Evolutionary conservation across 2,329 filamentous ascomycete species (phyloP), one percentile per base, ranked within the genome.

Genomic region (Knufia fluminis): DNA sequence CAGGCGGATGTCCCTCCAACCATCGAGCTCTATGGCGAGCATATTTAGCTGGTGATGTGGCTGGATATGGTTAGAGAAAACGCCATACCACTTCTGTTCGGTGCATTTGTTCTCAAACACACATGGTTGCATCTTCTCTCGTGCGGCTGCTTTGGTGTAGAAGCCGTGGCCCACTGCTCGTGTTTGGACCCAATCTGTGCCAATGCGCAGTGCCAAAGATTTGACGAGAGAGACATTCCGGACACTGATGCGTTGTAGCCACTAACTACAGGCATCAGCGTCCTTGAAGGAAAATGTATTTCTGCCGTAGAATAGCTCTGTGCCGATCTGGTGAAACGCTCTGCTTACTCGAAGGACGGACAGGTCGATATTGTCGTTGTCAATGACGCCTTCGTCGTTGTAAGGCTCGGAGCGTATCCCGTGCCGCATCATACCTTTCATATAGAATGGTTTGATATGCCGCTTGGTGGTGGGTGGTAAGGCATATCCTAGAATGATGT

Each of bases 71-170:
- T 36, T 22, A 4, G 44, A 33, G 40, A 57, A 52, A 28, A 50
- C 48, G 8, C 47, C 28, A 19, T 41, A 41, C 53, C 54, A 57
- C 36, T 43, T 49, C 38, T 56, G 41, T 40, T 57, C 55, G 6
- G 22, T 23, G 23, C 46, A 49, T 17, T 52, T 40, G 41, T 56
- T 52, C 14, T 46, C 44, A 22, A 46, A 36, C 3, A 36, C 10
- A 20, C 28, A 38, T 12, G 12, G 17, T 17, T 38, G 16, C 16
- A 38, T 36, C 8, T 28, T 14, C 2, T 14, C 19, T 16, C 19
- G 16, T 38, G 19, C 33, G 10, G 22, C n/a, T 8, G 7, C 2
- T 16, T 2, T n/a, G n/a, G 14, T 9, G 24, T 20, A 19, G 42
- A 49, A 32, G 19, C 14, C 10, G 17, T 44, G 44, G 9, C 41